Evolutionary conservation across 2,329 filamentous ascomycete species (phyloP), one percentile per base, ranked within the genome.

Genomic region (Mycosphaerella arachidis): DNA sequence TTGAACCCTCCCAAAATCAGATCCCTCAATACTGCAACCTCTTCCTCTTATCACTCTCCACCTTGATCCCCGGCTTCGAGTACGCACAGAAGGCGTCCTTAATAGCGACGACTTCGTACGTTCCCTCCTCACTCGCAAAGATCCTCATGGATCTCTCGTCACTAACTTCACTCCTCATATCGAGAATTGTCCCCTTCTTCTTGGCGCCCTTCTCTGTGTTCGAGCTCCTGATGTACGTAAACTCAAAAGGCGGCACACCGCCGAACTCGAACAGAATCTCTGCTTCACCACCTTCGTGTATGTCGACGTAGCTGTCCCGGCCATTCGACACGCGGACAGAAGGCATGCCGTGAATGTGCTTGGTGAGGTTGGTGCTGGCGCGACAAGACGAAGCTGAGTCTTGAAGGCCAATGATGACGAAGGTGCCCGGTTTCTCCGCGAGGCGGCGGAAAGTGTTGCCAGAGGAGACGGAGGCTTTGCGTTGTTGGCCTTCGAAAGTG

Each of bases 91-190:
- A 95, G 70, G 86, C 86, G 76, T 99, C 94, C 80, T 95, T 95
- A 76, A 99, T 96, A 10, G 91, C 88, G 31, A 97, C 90, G 18
- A 99, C 93, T 78, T 99, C 94, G 72, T 99, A 99, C 66, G 92
- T 96, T 53, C 94, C 94, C 80, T 97, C 94, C 72, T 96, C 90
- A 67, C 88, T 92, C 29, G 92, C 92, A 68, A 87, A 87, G 68
- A 97, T 84, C 29, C 86, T 85, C 82, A 96, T 92, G 70, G 79
- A 87, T 73, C 91, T 84, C 70, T 95, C 91, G 63, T 92, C 85
- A 53, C 89, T 93, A 18, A 89, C 82, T 68, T 97, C 92, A 66
- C 94, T 92, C 67, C 90, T 86, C 65, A 95, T 97, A 78, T 99
- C 95, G 18, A 99, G 81, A 35, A 99, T 84, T 68, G 87, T 82